Base-by-base conservation (phyloP, 108 stramenopile species). In the Pseudonitzschia multiseries region DNA sequence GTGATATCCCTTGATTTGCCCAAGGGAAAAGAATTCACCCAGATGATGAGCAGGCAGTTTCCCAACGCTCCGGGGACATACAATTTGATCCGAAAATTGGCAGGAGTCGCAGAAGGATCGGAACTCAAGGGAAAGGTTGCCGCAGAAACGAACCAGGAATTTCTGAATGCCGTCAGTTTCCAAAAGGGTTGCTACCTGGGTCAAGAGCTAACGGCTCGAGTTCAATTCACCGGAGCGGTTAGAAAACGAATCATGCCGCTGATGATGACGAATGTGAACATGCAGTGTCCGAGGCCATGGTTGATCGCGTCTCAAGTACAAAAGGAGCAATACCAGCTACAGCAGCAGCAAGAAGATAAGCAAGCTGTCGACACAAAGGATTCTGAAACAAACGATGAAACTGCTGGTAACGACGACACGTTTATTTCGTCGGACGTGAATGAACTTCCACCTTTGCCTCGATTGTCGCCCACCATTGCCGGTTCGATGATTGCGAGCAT, bases 181-280 rank as follows among this genome's bases (percentile, higher is more conserved):
- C 53, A 75, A 65, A 99, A 99, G 78, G 99, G 99, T 12, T 99
- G 99, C 82, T 99, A 99, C 80, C 51, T 98, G 0, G 99, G 99
- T 40, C 99, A 99, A 75, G 99, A 99, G 73, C 75, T 99, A 48
- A 96, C 97, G 8, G 99, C 99, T 3, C 79, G 99, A 18, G 93
- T 97, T 0, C 91, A 97, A 57, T 95, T 86, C 75, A 96, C 94
- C 65, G 98, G 98, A 59, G 84, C 88, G 20, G 73, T 99, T 22
- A 88, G 98, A 44, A 98, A 98, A 77, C 86, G 98, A 21, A 74
- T 97, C 67, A 67, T 98, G 74, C 97, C 98, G 0, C 65, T 97
- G 15, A 69, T 95, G 65, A 65, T 97, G 43, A 69, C 84, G 36
- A 87, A 90, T 71, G 79, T 83, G 22, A 77, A 87, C 31, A 87